Base-by-base conservation (phyloP, 2,329 filamentous ascomycete species). In the Fusarium circinatum region DNA sequence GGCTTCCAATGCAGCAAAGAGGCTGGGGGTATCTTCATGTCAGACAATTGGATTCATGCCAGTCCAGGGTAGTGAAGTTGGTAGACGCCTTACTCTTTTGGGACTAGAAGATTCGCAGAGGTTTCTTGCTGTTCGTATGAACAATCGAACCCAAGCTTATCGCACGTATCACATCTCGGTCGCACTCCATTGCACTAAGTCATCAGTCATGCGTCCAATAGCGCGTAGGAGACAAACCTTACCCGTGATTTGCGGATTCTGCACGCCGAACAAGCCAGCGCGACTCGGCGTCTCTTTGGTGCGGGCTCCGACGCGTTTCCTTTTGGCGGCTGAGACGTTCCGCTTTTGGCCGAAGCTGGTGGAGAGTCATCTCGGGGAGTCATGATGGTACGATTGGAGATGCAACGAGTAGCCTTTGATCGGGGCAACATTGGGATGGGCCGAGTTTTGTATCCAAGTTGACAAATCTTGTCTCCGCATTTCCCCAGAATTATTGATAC, bases 221-320 rank as follows among this genome's bases (percentile, higher is more conserved):
- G 6, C n/a, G 14, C 5, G 12, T 8, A 0, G 5, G 18, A 30
- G 6, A 22, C 4, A 24, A 3, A 22, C 18, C 4, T 18, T 24
- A 64, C 63, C 41, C 63, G 13, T 38, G 63, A 66, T 38, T 66
- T 66, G 11, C 63, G 63, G 24, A 66, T 66, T 17, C 63, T 66
- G 4, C 63, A 66, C 2, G 63, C 60, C 0, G 63, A 65, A 14
- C 63, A 66, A 5, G 63, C 63, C 18, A 66, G 10, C 6, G 63
- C 63, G 6, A 66, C 42, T 13, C 63, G 42, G 2, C 63, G 63
- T 36, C 63, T 48, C 36, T 66, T 66, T 13, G 63, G 60, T 11
- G 36, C 41, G 1, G 60, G 48, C 20, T 65, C 62, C 9, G 34
- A 48, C 22, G 22, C 10, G 18, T 44, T 49, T 8, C 28, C 18